Base-by-base conservation (phyloP, 768 basidiomycete genomes). In the Chlorophyllum brunneum region DNA sequence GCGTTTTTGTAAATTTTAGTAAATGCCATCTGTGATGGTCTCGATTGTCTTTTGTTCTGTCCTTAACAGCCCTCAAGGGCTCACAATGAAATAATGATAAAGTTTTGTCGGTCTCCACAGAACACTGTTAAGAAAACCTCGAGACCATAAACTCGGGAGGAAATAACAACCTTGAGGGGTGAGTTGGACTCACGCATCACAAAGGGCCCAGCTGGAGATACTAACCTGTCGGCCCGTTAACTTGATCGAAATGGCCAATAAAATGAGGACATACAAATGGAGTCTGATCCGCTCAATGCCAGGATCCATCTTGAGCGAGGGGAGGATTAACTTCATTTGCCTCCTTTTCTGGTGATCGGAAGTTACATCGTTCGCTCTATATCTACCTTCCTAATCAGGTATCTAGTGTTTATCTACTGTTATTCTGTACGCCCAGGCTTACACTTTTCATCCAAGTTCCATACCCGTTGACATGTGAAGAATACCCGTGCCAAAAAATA, bases 181-280 rank as follows among this genome's bases (percentile, higher is more conserved):
- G 16, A 8, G 18, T 20, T 48, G 15, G 22, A 49, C 57, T 5
- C 37, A 61, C 60, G 40, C 58, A 61, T 56, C 9, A 56, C 56
- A 31, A 61, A 59, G 11, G 54, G 4, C 56, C 60, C 4, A 61
- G 45, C 39, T 61, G 60, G 34, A 61, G 59, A 34, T 55, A 59
- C 43, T 61, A 39, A 30, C 15, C 54, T 55, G 16, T 15, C 11
- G 10, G 18, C 13, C 11, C 11, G 8, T 30, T 10, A 39, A 26
- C 5, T 16, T 4, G 13, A 10, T 11, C 5, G 7, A 10, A 10
- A 34, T 30, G 36, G 15, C n/a, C 13, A 13, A 20, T 9, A 29
- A 9, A 20, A n/a, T 15, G 27, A 10, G 24, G n/a, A 23, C 26
- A 8, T 29, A 48, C 47, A 48, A 29, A 16, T 48, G 36, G 15